Conservation (phyloP, 805 yeast species). For the Candida maltosa region DNA sequence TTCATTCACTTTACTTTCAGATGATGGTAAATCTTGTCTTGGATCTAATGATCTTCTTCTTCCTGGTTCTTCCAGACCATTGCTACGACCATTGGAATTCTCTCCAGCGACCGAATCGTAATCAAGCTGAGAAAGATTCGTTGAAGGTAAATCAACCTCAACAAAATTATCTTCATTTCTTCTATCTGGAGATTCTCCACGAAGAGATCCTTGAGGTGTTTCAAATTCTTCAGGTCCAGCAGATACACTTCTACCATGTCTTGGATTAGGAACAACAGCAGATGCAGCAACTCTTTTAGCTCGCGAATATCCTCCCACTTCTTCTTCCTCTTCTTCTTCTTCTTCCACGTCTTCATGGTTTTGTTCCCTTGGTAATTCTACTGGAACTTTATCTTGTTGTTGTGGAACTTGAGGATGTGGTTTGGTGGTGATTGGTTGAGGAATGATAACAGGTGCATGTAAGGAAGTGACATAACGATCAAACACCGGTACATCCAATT, state of each 20-base stretch:
- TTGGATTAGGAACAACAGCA: conserved; percentile 8
- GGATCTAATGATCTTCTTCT: conserved; percentile 6
- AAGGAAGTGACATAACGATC: conserved; percentile 28
- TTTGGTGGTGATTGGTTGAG: no score
- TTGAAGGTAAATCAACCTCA: conserved; percentile 26
- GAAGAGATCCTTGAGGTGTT: conserved; percentile 27
- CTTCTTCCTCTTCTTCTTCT: no score
- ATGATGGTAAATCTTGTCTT: neutral
- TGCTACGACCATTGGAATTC: neutral
- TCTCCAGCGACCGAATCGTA: no score
- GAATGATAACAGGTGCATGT: no score
- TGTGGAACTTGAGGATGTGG: no score
- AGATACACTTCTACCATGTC: conserved; percentile 35
- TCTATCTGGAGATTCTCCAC: conserved; percentile 19
- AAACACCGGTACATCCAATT: conserved; percentile 53
- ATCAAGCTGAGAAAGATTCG: conserved; percentile 11
- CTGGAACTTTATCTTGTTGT: conserved; percentile 1
- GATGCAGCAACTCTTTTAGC: conserved; percentile 6
- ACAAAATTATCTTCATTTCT: conserved; percentile 17
- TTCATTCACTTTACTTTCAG: neutral
- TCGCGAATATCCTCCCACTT: no score
- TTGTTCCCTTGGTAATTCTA: no score
- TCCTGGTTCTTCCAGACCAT: neutral
- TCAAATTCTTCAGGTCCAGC: conserved; percentile 32
- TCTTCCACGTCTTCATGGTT: no score